Percentiles rank a stretch among this genome's conserved stretches.
These are phyloP conservation scores for Beauveria brongniartii DNA, from an alignment of 2,329 filamentous ascomycete genomes.

Conservation along the genomic window DNA sequence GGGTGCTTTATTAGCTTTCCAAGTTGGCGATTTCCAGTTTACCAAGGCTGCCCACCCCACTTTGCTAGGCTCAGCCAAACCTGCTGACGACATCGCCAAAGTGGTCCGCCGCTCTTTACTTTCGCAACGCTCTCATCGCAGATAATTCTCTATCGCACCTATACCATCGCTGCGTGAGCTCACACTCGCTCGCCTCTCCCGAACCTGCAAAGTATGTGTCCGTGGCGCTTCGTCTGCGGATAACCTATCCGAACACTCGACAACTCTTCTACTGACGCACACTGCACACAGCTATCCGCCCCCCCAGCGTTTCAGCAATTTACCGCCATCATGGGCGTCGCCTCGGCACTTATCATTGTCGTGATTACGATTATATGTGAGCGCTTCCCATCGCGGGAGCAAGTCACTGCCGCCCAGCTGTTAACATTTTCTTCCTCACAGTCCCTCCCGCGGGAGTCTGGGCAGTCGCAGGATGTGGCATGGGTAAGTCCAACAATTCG, in stretches of 20 bases:
- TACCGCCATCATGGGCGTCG: slow-evolving; percentile 37
- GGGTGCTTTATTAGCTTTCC: no score
- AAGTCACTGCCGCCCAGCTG: not conserved
- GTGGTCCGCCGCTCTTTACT: not conserved
- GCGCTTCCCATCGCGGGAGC: slow-evolving; percentile 14
- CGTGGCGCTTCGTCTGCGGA: no score
- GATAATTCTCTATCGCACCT: not conserved
- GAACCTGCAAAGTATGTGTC: not conserved
- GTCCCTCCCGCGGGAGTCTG: slow-evolving; percentile 60
- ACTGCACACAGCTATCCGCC: not conserved
- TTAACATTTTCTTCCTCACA: slow-evolving; percentile 26
- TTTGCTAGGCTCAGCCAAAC: not conserved
- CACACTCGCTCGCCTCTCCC: not conserved
- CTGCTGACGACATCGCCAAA: slow-evolving; percentile 8
- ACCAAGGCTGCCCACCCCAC: slow-evolving; percentile 3
- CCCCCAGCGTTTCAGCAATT: not conserved
- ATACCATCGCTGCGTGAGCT: not conserved
- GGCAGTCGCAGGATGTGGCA: slow-evolving; percentile 56
- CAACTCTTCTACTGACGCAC: not conserved
- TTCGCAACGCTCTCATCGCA: not conserved
- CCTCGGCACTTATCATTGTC: slow-evolving; percentile 40
- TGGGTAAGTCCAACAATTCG: slow-evolving; percentile 28
- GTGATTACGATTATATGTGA: slow-evolving; percentile 46
- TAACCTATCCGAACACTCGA: no score
- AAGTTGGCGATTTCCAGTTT: not conserved